phyloP scores from a whole-genome alignment of 2,329 filamentous ascomycete species.

The Phialemoniopsis sp. region DNA sequence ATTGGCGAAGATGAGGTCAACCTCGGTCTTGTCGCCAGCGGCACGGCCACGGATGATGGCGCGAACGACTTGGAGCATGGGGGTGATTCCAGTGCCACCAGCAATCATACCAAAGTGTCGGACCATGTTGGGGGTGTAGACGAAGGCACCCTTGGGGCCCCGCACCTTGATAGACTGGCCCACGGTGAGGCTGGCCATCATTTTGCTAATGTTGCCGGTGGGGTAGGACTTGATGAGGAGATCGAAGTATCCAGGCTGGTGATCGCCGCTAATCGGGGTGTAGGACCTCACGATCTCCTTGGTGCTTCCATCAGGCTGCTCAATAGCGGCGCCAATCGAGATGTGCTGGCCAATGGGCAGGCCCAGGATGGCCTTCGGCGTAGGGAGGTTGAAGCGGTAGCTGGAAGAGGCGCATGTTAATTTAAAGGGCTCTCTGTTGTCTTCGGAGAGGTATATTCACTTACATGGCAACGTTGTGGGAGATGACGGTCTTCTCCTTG shows the following conservation, averaged over 20 bases:
- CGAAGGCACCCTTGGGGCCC: constrained; percentile 96
- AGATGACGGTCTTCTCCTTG: constrained; percentile 90
- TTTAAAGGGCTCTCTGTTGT: neutral
- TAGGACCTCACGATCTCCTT: constrained; percentile 90
- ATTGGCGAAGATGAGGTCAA: constrained; percentile 96
- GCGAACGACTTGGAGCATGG: constrained; percentile 94
- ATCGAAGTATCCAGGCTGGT: constrained; percentile 88
- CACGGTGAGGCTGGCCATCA: constrained; percentile 78
- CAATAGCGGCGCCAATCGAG: constrained; percentile 78
- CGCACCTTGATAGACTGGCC: constrained; percentile 86
- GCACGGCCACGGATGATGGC: constrained; percentile 80
- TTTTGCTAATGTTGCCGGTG: constrained; percentile 93
- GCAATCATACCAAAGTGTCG: constrained; percentile 97
- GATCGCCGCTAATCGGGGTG: constrained; percentile 86
- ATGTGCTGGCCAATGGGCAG: constrained; percentile 99
- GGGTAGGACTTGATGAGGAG: constrained; percentile 98
- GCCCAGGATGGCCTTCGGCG: constrained; percentile 76
- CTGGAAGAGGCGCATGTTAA: constrained; percentile 31
- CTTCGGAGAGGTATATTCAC: constrained; percentile 17
- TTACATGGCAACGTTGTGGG: constrained; percentile 96
- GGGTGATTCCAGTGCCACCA: constrained; percentile 94
- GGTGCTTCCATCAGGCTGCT: constrained; percentile 61
- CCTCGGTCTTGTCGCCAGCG: constrained; percentile 77
- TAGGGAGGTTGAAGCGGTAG: constrained; percentile 89
- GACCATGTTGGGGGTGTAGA: constrained; percentile 96